Base-by-base conservation (phyloP, 225 moss, liverwort and hornwort species). In the Ulota crispa region DNA sequence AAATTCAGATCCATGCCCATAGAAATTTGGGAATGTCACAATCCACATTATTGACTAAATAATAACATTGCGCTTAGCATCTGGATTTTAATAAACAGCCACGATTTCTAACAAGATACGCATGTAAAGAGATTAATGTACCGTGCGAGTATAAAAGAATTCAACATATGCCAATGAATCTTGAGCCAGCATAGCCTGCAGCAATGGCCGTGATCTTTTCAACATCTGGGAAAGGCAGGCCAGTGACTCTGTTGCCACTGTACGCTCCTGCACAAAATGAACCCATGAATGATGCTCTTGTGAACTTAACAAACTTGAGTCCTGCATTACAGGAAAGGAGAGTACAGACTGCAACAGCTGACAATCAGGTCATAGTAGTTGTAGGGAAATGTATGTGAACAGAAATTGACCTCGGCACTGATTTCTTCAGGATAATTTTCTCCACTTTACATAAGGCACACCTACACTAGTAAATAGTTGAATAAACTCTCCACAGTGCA, bases 181-280 rank as follows among this genome's bases (percentile, higher is more conserved):
- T 84, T 96, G 93, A 78, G 89, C 88, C 84, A 99, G 90, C 83
- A 94, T 87, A 73, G 88, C 73, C 81, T 92, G 94, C 85, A 99
- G 90, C 83, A 91, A 89, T 74, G 90, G 80, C 70, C 93, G 87
- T 36, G 95, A 96, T 82, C 89, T 93, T 78, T 87, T 92, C 79
- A 99, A 82, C 84, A 96, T 94, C 81, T 94, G 90, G 21, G 94
- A 78, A 70, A 99, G 87, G 68, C 92, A 95, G 10, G 91, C 85
- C 78, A 99, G 81, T 68, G 98, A 95, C 71, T 94, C 92, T 24
- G 94, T 91, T 79, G 94, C 98, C 77, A 96, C 94, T 68, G 87
- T 84, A 68, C 95, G 93, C 75, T 99, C 95, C 95, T 98, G 97
- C 85, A 89, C 72, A 76, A 64, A 59, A 82, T 18, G 43, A 75